Percentiles rank a stretch among this genome's conserved stretches.
These are phyloP conservation scores for Heterobasidion occidentale DNA, from an alignment of 1,284 basidiomycete genomes.

Conservation along the genomic window DNA sequence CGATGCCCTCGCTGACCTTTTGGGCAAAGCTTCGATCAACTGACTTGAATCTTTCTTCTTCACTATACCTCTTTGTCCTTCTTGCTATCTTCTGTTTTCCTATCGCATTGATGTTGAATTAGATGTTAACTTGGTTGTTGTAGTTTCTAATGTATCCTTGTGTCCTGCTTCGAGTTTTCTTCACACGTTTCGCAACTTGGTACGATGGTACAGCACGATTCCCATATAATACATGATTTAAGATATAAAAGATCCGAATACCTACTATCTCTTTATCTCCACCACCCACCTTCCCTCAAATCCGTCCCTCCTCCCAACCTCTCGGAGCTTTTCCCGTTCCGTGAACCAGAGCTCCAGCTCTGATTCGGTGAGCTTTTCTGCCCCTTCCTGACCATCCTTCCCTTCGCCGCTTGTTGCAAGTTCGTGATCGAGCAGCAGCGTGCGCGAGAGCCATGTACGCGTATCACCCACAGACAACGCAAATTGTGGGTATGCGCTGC, in stretches of 20 bases:
- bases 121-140: neutral
- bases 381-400: constrained; percentile 1
- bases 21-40: constrained; percentile 47
- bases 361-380: neutral
- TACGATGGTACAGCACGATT: neutral
- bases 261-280: constrained; percentile 5
- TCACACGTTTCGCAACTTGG: no score
- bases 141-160: neutral
- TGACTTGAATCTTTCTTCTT: neutral
- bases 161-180: neutral
- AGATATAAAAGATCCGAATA: neutral
- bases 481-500: constrained; percentile 58
- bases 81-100: neutral
- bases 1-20: constrained; percentile 51
- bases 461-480: constrained; percentile 24
- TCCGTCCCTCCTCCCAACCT: constrained; percentile 36
- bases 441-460: constrained; percentile 43
- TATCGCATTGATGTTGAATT: neutral
- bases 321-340: constrained; percentile 21
- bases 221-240: neutral
- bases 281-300: constrained; percentile 51
- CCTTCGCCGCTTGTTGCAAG: constrained; percentile 15
- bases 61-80: neutral
- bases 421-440: constrained; percentile 24
- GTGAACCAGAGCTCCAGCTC: constrained; percentile 44